Base-by-base conservation (phyloP, 2,329 filamentous ascomycete genomes). In the Colletotrichum spinosum region DNA sequence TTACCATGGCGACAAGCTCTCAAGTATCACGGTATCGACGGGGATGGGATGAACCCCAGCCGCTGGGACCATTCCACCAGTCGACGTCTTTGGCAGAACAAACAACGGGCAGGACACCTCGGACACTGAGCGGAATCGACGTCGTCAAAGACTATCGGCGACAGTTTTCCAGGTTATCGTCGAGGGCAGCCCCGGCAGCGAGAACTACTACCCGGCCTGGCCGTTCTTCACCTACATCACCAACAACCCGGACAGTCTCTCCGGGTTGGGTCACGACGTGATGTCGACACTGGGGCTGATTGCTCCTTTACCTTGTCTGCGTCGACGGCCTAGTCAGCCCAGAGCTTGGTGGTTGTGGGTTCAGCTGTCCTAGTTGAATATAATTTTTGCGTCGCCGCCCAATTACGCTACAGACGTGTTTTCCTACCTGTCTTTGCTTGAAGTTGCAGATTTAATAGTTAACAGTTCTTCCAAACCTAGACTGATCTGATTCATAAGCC, bases 131-230 rank as follows among this genome's bases (percentile, higher is more conserved):
- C 0, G 69, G 80, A 4, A 80, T 84, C 37, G 76, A 82, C 15
- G 73, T 83, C 0, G 71, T 72, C 34, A 84, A 83, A 5, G 69
- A 74, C 80, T 10, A 79, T 85, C 4, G 75, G 80, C 0, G 78
- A 83, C 61, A 79, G 80, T 2, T 79, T 79, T 76, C 70, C 82
- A 83, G 63, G 79, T 82, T 11, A 75, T 85, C 2, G 81, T 85
- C 2, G 83, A 85, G 44, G 83, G 79, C 2, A 75, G 77, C 0
- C 65, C 69, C 0, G 70, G 72, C 15, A 72, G 74, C 2, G 83
- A 78, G 9, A 85, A 85, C 71, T 81, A 84, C 69, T 85, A 85
- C 72, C 76, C 84, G 65, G 80, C 83, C 2, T 85, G 81, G 81
- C 83, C 83, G 0, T 83, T 85, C 65, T 70, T 85, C 34, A 72